phyloP scores from a whole-genome alignment of 1,284 basidiomycete species.

The Tetrapyrgos nigripes region DNA sequence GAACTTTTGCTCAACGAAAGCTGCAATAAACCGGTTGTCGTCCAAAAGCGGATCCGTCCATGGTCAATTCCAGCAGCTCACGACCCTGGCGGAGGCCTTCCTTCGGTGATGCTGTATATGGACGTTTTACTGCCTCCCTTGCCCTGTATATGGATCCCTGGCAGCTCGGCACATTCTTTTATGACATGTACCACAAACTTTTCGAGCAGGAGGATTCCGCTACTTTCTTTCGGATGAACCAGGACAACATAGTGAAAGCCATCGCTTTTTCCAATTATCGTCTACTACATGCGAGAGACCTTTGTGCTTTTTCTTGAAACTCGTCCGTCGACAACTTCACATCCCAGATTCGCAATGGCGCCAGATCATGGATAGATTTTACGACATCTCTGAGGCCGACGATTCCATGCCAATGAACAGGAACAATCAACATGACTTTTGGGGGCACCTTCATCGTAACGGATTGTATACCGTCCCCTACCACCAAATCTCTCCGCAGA shows the following conservation, averaged over 20 bases:
- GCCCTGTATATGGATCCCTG: constrained; percentile 30
- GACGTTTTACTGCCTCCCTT: not conserved
- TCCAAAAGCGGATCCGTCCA: not conserved
- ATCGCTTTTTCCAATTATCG: constrained; percentile 28
- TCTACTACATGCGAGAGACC: constrained; percentile 52
- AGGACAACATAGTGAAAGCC: constrained; percentile 22
- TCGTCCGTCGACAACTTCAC: constrained; percentile 36
- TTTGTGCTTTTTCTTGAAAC: constrained; percentile 48
- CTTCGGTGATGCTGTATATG: constrained; percentile 17
- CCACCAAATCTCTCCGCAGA: constrained; percentile 18
- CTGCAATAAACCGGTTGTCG: no score
- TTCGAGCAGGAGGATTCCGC: constrained; percentile 46
- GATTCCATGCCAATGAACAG: constrained; percentile 35
- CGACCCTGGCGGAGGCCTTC: constrained; percentile 45
- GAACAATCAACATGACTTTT: constrained; percentile 42
- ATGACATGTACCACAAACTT: constrained; percentile 52
- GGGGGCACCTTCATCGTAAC: constrained; percentile 36
- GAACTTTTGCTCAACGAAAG: constrained; percentile 35
- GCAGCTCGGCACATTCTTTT: constrained; percentile 49
- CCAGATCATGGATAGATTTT: constrained; percentile 35
- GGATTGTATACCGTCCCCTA: constrained; percentile 31
- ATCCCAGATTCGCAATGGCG: constrained; percentile 32
- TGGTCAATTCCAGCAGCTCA: constrained; percentile 42
- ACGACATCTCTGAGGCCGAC: constrained; percentile 28
- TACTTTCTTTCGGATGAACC: constrained; percentile 12